Evolutionary conservation across 1,284 basidiomycete genomes (phyloP).

Genomic region (Meripilus lineatus): DNA sequence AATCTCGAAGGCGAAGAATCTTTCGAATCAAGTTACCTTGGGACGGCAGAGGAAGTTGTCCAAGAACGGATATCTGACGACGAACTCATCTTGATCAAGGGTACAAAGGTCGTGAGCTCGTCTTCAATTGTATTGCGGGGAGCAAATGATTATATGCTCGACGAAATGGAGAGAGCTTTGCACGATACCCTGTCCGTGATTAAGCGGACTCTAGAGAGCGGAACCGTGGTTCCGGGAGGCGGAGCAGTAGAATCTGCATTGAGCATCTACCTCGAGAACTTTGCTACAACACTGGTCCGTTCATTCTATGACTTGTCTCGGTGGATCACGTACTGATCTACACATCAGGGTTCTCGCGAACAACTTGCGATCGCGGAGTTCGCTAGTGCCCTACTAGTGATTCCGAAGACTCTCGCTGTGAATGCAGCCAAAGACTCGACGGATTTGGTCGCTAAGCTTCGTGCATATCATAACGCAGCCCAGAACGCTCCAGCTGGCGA

Average conservation of each 20-base stretch:
- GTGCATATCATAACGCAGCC: constrained; percentile 96
- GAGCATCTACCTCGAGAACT: constrained; percentile 98
- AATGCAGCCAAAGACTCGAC: constrained; percentile 99
- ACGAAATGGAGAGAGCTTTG: constrained; percentile 98
- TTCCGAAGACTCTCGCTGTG: constrained; percentile 95
- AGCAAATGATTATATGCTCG: constrained; percentile 99
- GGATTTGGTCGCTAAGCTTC: constrained; percentile 94
- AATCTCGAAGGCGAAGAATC: constrained; percentile 99
- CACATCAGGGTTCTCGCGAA: constrained; percentile 85
- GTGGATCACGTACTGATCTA: constrained; percentile 6
- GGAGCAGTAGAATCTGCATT: constrained; percentile 97
- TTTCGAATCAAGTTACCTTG: constrained; percentile 89
- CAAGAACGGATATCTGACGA: constrained; percentile 99
- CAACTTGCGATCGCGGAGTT: constrained; percentile 99
- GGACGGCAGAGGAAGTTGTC: constrained; percentile 91
- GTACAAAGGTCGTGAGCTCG: constrained; percentile 94
- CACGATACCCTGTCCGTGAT: constrained; percentile 95
- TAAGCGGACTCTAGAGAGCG: constrained; percentile 97
- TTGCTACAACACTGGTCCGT: constrained; percentile 91
- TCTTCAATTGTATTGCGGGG: constrained; percentile 93
- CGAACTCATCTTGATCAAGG: constrained; percentile 96
- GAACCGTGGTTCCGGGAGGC: constrained; percentile 93
- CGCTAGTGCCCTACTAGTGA: constrained; percentile 87
- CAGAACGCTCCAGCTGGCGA: constrained; percentile 89
- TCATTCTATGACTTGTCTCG: background rate